Conservation (phyloP, 2,329 filamentous ascomycete species). For the Colletotrichum sublineola region DNA sequence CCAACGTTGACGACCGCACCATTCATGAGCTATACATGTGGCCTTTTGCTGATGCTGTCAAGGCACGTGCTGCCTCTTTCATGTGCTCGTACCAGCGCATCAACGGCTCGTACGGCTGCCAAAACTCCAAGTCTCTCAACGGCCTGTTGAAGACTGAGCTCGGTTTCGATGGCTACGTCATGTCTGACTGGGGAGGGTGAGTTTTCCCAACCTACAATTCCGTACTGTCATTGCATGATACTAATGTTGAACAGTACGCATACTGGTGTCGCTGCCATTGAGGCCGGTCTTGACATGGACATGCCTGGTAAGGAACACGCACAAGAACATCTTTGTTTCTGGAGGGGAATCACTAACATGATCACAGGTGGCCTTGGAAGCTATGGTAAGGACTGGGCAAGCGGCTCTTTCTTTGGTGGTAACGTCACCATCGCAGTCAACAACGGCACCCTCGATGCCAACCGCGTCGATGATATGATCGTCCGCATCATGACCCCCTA, state of each 20-base stretch:
- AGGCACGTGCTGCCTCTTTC: constrained; percentile 51
- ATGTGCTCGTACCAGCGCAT: constrained; percentile 62
- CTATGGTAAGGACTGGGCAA: constrained; percentile 49
- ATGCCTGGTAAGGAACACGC: constrained; percentile 58
- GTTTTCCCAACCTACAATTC: not conserved
- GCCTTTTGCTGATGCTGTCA: constrained; percentile 52
- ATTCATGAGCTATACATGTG: constrained; percentile 65
- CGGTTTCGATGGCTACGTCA: constrained; percentile 61
- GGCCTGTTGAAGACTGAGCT: constrained; percentile 64
- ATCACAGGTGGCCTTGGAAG: constrained; percentile 48
- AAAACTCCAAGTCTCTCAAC: constrained; percentile 63
- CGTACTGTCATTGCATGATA: no score
- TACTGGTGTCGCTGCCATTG: constrained; percentile 56
- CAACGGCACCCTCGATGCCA: constrained; percentile 59
- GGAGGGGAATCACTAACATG: not conserved
- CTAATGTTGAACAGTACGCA: not conserved
- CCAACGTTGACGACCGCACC: constrained; percentile 70
- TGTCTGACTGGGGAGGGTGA: constrained; percentile 60
- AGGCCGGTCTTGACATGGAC: constrained; percentile 63
- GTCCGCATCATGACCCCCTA: constrained; percentile 68
- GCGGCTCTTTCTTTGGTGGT: constrained; percentile 59
- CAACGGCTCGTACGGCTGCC: constrained; percentile 64
- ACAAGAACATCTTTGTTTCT: no score
- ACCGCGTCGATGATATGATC: constrained; percentile 62
- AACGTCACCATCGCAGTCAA: constrained; percentile 62